Evolutionary conservation across 768 basidiomycete genomes (phyloP), one percentile per base, ranked within the genome.

Genomic region (Lentinula detonsa): DNA sequence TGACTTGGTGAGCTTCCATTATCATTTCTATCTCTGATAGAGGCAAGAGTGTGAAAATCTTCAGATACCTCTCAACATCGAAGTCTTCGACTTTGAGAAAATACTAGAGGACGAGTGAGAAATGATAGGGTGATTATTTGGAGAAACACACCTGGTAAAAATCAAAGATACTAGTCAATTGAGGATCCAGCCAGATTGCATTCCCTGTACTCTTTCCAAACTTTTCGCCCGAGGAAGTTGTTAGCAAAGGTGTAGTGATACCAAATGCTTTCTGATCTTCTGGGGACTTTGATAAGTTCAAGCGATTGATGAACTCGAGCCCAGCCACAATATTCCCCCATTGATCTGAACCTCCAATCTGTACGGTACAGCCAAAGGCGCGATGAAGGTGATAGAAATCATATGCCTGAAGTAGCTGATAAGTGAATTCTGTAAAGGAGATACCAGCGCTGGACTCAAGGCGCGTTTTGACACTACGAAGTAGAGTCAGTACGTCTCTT

Each of bases 271-370:
- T 65, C 15, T 60, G 52, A 5, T 65, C 62, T 18, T 65, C 66
- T 65, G 68, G 76, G 64, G 68, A 63, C 37, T 73, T 63, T 60
- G 40, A 57, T 63, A 61, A 70, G 64, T 60, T 61, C 55, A 81
- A 75, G 55, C 86, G 85, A 59, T 85, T 82, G 67, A 98, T 95
- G 60, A 99, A 83, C 60, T 98, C 94, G 37, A 98, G 78, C 21
- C 97, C 97, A 31, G 93, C 91, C 34, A 96, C 75, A 64, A 99
- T 98, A 70, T 99, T 99, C 15, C 97, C 97, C 91, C 95, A 97
- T 72, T 99, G 97, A 72, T 99, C 97, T 0, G 94, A 95, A 9
- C 97, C 97, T 53, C 97, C 97, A 45, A 98, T 75, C 73, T 99
- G 97, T 46, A 97, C 83, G 13, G 83, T 82, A 72, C 96, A 98